A percentile compares a stretch with the other conserved stretches of the same genome.
phyloP scores from a whole-genome alignment of 2,329 filamentous ascomycete genomes.

The Dichotomopilus funicola region DNA sequence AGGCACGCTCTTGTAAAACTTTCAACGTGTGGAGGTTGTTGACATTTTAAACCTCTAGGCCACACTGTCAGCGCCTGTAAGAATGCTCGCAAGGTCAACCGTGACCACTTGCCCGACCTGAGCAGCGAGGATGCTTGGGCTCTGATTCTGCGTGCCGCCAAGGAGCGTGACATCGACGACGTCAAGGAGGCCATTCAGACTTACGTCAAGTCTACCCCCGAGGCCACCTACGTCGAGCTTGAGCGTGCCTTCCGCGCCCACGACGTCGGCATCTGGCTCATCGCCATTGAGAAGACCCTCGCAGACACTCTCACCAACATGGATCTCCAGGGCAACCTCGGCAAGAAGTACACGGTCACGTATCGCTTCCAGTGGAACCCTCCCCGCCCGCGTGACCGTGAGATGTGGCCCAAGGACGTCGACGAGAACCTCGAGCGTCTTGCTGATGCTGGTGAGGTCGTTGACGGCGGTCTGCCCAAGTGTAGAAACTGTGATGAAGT shows the following conservation, averaged over 20 bases:
- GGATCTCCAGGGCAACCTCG: constrained; percentile 63
- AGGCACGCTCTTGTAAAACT: constrained; percentile 34
- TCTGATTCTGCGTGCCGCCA: constrained; percentile 45
- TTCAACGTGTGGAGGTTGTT: not conserved
- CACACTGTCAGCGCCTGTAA: constrained; percentile 52
- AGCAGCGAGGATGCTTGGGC: constrained; percentile 52
- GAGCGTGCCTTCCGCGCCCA: constrained; percentile 54
- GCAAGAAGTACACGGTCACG: constrained; percentile 57
- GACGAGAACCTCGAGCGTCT: constrained; percentile 60
- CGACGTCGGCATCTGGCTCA: constrained; percentile 51
- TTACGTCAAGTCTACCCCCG: constrained; percentile 56
- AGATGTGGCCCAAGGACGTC: constrained; percentile 51
- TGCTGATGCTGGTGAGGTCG: constrained; percentile 57
- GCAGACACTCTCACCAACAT: constrained; percentile 58
- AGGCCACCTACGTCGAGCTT: constrained; percentile 52
- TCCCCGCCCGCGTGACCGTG: constrained; percentile 50
- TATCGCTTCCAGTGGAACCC: constrained; percentile 56
- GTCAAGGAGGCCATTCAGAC: constrained; percentile 53
- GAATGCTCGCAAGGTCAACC: constrained; percentile 52
- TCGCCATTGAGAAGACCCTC: constrained; percentile 54
- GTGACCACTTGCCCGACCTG: constrained; percentile 42
- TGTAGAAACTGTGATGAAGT: constrained; percentile 60
- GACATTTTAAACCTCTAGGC: constrained; percentile 33
- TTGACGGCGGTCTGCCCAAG: constrained; percentile 51
- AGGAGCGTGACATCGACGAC: constrained; percentile 53